phyloP scores from a whole-genome alignment of 2,329 filamentous ascomycete genomes.

The Ceratocystis albifundus region DNA sequence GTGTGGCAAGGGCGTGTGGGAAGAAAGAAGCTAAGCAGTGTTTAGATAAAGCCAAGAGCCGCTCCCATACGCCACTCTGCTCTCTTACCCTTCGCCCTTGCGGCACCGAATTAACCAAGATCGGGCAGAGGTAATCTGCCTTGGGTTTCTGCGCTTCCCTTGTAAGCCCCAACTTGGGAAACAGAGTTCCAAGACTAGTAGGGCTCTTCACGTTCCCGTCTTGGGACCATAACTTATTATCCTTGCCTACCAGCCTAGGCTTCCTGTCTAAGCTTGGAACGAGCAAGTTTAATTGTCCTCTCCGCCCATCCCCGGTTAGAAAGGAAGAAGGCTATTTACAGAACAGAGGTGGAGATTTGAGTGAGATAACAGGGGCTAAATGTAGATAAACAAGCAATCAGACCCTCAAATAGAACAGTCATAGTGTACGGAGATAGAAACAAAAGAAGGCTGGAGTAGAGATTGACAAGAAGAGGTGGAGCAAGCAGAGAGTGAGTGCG shows the following conservation, averaged over 20 bases:
- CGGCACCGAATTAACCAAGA: not conserved
- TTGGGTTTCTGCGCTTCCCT: not conserved
- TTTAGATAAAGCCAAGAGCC: too few species aligned
- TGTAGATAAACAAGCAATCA: not conserved
- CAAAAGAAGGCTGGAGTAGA: not conserved
- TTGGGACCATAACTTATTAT: not conserved
- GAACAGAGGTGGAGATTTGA: not conserved
- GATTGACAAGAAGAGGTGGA: not conserved
- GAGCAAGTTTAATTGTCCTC: too few species aligned
- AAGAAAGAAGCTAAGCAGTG: not conserved
- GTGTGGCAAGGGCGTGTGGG: not conserved
- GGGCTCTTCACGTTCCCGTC: not conserved
- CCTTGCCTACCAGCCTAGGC: not conserved
- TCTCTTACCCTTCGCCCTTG: not conserved
- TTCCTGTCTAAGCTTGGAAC: not conserved
- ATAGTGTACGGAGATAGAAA: not conserved
- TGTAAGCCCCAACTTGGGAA: not conserved
- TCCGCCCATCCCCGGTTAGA: too few species aligned
- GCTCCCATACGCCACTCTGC: not conserved
- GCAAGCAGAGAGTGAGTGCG: not conserved
- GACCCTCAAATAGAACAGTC: not conserved
- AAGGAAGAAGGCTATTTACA: slow-evolving; percentile 5
- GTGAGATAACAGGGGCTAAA: not conserved
- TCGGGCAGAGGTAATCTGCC: not conserved
- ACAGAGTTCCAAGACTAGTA: not conserved